A percentile compares a stretch with the other conserved stretches of the same genome.
phyloP scores from a whole-genome alignment of 176 grass and related monocot species.

The Ampelocalamus luodianensis region DNA sequence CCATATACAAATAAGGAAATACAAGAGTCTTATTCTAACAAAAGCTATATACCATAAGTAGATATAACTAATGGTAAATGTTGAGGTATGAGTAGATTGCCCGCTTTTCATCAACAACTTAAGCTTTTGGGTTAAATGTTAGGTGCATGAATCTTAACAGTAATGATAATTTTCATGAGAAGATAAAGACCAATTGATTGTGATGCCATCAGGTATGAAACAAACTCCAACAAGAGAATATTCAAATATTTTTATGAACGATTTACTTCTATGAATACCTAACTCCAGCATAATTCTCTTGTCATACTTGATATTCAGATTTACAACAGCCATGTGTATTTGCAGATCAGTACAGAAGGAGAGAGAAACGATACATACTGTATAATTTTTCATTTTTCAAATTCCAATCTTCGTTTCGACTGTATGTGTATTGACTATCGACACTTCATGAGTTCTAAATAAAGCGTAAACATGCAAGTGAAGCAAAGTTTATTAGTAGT shows the following conservation, averaged over 20 bases:
- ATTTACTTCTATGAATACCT: constrained; percentile 1
- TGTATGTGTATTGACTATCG: background rate
- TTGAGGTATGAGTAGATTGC: background rate
- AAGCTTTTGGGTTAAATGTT: background rate
- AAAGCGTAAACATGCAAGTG: background rate
- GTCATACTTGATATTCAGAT: background rate
- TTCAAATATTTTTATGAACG: background rate
- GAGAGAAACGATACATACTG: background rate
- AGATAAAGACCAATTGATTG: background rate
- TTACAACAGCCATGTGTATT: background rate
- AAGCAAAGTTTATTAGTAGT: background rate
- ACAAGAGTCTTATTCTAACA: too few relatives aligned
- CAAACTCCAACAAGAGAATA: background rate
- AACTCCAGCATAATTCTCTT: background rate
- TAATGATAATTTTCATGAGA: background rate
- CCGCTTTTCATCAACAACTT: background rate
- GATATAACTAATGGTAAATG: constrained; percentile 3
- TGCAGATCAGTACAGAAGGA: background rate
- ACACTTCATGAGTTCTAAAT: background rate
- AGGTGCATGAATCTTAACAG: background rate
- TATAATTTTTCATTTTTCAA: background rate
- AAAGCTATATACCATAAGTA: background rate
- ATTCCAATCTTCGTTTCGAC: background rate
- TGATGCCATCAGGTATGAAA: background rate
- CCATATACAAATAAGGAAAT: too few relatives aligned